Base-by-base conservation (phyloP, 768 basidiomycete genomes). In the Kwoniella sp. region DNA sequence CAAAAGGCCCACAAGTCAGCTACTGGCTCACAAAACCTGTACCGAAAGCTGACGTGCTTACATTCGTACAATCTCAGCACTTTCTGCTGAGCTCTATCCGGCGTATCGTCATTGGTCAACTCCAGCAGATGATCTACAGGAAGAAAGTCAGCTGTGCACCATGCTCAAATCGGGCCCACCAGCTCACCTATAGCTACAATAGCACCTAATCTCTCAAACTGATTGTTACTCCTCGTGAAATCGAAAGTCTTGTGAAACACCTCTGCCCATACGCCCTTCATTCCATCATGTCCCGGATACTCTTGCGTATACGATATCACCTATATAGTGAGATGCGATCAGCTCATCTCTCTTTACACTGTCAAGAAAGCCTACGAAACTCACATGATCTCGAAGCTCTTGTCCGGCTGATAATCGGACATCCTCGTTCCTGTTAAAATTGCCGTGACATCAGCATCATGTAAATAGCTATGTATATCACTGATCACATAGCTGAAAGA, bases 401-500 rank as follows among this genome's bases (percentile, higher is more conserved):
- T 62, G 59, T 17, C 91, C 91, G 60, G 89, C 85, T 74, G 88
- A 86, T 44, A 84, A 76, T 55, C 90, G 85, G 15, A 83, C 81
- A 7, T 92, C 90, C 47, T 83, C 82, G 77, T 82, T 86, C 73
- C 86, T 86, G 81, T 17, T 19, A 17, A 22, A n/a, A 15, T 13
- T 37, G 8, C 1, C 8, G 26, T n/a, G n/a, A n/a, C n/a, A n/a
- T n/a, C n/a, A n/a, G n/a, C n/a, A n/a, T n/a, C n/a, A n/a, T n/a
- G n/a, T n/a, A n/a, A n/a, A n/a, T n/a, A n/a, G n/a, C n/a, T n/a
- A n/a, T n/a, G n/a, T n/a, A n/a, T n/a, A n/a, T n/a, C n/a, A n/a
- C n/a, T n/a, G n/a, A n/a, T n/a, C n/a, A n/a, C n/a, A n/a, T n/a
- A n/a, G 21, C 9, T 21, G 26, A 5, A n/a, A 21, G 24, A 24